phyloP scores from a whole-genome alignment of 2,329 filamentous ascomycete genomes.

The Sarocladium kiliense region DNA sequence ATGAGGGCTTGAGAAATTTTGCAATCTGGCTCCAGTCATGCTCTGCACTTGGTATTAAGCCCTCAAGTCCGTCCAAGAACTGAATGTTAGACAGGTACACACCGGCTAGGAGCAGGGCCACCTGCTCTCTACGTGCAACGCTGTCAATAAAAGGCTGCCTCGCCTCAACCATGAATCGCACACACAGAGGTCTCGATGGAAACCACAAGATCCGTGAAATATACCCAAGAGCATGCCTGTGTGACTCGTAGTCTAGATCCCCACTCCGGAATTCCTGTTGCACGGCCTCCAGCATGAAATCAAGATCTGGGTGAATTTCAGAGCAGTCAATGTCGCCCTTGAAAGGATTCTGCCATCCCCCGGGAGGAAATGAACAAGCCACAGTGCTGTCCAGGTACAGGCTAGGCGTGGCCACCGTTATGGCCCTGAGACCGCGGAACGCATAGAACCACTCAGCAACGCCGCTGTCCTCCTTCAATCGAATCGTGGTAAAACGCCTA shows the following conservation, averaged over 20 bases:
- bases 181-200: background rate
- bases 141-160: slow-evolving; percentile 1
- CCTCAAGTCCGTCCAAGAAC: background rate
- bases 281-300: background rate
- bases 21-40: slow-evolving; percentile 1
- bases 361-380: background rate
- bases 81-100: background rate
- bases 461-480: background rate
- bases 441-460: background rate
- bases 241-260: background rate
- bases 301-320: background rate
- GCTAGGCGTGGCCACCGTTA: background rate
- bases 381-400: background rate
- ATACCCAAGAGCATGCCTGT: background rate
- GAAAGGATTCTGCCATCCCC: background rate
- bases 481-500: background rate
- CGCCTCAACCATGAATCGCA: background rate
- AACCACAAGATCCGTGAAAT: background rate
- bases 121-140: background rate
- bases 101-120: background rate
- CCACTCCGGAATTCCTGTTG: background rate
- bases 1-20: background rate
- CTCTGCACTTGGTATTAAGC: background rate
- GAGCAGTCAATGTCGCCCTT: background rate
- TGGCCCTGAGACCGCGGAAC: background rate